Evolutionary conservation across 352 stramenopile genomes (phyloP), one percentile per base, ranked within the genome.

Genomic region (Phytophthora megakarya): DNA sequence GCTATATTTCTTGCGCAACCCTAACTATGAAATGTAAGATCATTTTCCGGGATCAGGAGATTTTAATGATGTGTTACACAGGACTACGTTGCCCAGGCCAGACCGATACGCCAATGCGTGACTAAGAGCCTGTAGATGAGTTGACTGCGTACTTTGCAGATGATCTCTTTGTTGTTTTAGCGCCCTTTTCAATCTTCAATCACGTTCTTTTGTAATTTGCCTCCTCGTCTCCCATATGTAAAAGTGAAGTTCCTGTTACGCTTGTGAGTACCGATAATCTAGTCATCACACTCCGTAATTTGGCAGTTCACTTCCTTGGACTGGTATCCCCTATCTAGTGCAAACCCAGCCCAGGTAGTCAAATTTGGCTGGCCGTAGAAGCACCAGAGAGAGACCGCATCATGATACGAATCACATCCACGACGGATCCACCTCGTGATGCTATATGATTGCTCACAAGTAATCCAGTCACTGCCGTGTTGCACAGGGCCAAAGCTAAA

Each of bases 311-410:
- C 46, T 4, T 43, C 30, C 15, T 42, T 40, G 0, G 46, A 53
- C 18, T 53, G 46, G 43, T 53, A 43, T 5, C 46, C 28, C 18
- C 33, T 13, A 5, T 53, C 44, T 21, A 53, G 30, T 6, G 46
- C 46, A 18, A 53, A 53, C 7, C 42, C 18, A 8, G 32, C 22
- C 46, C 46, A 19, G 46, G 30, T 32, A 53, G 3, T 0, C 15
- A 30, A 21, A 53, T n/a, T 16, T 61, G 52, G 3, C 26, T 61
- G 19, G 51, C 52, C 16, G 52, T 46, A 15, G 21, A 5, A 37
- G 28, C 52, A 37, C 52, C 52, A 50, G 40, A 61, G 0, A 52
- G 30, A 3, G 40, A 50, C 8, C 52, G 40, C 16, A 19, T 4
- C n/a, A 51, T 10, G 9, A 51, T 25, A 7, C 37, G 28, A n/a